Evolutionary conservation across 805 yeast species (phyloP).

Genomic region (Candida sakaeoensis): DNA sequence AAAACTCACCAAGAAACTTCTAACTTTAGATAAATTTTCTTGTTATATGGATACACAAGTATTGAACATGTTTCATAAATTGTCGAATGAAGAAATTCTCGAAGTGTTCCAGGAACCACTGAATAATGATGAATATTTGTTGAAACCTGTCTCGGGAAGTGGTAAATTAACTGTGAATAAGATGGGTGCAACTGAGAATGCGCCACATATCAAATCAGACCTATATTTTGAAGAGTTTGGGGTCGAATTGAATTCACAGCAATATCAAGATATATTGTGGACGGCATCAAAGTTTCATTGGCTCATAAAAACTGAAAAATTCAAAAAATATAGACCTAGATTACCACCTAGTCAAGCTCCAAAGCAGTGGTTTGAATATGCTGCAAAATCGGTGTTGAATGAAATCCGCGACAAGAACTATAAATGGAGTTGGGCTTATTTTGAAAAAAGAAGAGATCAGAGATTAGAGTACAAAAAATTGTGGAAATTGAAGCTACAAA

Average conservation of each 20-base stretch:
- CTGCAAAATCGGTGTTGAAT: constrained; percentile 67
- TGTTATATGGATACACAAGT: constrained; percentile 80
- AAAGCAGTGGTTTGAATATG: constrained; percentile 74
- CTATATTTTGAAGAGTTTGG: constrained; percentile 85
- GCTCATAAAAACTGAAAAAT: constrained; percentile 72
- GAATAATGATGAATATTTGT: constrained; percentile 36
- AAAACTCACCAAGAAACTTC: constrained; percentile 65
- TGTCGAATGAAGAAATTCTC: constrained; percentile 48
- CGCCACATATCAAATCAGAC: constrained; percentile 71
- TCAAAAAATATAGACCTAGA: constrained; percentile 66
- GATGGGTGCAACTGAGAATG: constrained; percentile 60
- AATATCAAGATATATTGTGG: constrained; percentile 77
- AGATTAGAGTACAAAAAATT: constrained; percentile 61
- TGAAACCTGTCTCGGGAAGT: constrained; percentile 84
- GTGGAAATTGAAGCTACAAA: constrained; percentile 61
- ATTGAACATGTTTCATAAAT: constrained; percentile 19
- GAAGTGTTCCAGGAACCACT: constrained; percentile 41
- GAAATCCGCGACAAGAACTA: constrained; percentile 80
- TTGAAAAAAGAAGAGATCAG: constrained; percentile 67
- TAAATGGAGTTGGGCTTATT: constrained; percentile 86
- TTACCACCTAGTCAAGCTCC: constrained; percentile 58
- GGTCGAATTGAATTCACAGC: constrained; percentile 78
- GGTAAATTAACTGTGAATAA: constrained; percentile 84
- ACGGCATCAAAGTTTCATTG: constrained; percentile 80
- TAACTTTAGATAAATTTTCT: constrained; percentile 70